These are phyloP conservation scores for Geotrichum candidum DNA, from an alignment of 1,139 yeast species.

Conservation along the genomic window DNA sequence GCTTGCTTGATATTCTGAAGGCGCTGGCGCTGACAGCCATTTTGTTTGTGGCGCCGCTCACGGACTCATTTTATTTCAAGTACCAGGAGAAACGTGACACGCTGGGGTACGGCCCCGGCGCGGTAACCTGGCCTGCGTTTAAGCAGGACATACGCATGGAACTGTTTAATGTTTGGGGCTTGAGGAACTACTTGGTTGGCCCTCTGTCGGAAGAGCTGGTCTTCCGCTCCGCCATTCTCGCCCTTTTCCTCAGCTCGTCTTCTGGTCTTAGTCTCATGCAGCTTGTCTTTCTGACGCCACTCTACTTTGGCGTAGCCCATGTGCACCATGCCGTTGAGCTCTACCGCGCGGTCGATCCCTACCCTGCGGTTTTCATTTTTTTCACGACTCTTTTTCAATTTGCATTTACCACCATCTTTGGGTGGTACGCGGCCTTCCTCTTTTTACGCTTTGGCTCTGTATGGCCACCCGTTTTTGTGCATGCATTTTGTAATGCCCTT, in stretches of 20 bases:
- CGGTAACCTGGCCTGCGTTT: slow-evolving; percentile 19
- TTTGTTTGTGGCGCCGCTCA: slow-evolving; percentile 55
- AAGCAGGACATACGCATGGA: slow-evolving; percentile 17
- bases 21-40: slow-evolving; percentile 31
- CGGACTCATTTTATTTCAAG: slow-evolving; percentile 38
- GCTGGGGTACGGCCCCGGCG: slow-evolving; percentile 17
- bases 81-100: slow-evolving; percentile 19
- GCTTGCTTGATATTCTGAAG: slow-evolving; percentile 22
- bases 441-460: slow-evolving; percentile 50
- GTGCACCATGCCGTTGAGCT: slow-evolving; percentile 72
- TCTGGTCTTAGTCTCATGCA: slow-evolving; percentile 3
- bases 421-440: slow-evolving; percentile 61
- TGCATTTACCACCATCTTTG: slow-evolving; percentile 72
- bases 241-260: slow-evolving; percentile 38
- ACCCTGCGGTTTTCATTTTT: slow-evolving; percentile 31
- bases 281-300: slow-evolving; percentile 48
- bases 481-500: slow-evolving; percentile 66
- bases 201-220: slow-evolving; percentile 86
- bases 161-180: slow-evolving; percentile 42
- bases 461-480: slow-evolving; percentile 61
- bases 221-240: slow-evolving; percentile 59
- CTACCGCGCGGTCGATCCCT: slow-evolving; percentile 26
- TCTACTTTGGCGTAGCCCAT: slow-evolving; percentile 87
- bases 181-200: slow-evolving; percentile 67
- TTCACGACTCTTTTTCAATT: slow-evolving; percentile 52